phyloP scores from a whole-genome alignment of 345 rosid genomes.

The Syzygium grande region DNA sequence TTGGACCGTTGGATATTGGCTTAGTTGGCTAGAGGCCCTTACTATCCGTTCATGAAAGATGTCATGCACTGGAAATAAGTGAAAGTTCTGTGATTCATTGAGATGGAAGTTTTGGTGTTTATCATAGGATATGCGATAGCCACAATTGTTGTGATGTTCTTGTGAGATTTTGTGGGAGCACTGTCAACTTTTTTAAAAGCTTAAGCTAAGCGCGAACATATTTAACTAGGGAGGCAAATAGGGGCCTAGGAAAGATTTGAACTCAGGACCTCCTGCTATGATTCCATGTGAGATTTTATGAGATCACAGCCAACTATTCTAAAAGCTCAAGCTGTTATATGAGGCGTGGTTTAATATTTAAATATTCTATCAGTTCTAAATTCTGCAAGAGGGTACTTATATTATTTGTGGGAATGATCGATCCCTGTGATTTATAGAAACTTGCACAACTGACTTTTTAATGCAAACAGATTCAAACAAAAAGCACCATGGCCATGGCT shows the following conservation, averaged over 20 bases:
- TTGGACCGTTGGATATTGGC: background rate
- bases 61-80: background rate
- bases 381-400: background rate
- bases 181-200: no score
- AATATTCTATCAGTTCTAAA: background rate
- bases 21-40: background rate
- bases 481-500: conserved; percentile 79
- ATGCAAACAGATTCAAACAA: conserved; percentile 62
- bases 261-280: no score
- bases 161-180: no score
- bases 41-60: background rate
- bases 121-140: background rate
- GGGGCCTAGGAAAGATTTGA: no score
- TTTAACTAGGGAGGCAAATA: no score
- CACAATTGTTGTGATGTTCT: background rate
- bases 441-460: conserved; percentile 1
- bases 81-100: background rate
- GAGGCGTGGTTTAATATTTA: no score
- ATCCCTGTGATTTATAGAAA: background rate
- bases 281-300: no score
- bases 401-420: background rate
- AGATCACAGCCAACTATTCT: no score
- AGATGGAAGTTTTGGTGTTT: background rate
- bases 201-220: no score
- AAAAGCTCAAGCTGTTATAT: no score